Base-by-base conservation (phyloP, 2,329 filamentous ascomycete genomes). In the Didymella glomerata region DNA sequence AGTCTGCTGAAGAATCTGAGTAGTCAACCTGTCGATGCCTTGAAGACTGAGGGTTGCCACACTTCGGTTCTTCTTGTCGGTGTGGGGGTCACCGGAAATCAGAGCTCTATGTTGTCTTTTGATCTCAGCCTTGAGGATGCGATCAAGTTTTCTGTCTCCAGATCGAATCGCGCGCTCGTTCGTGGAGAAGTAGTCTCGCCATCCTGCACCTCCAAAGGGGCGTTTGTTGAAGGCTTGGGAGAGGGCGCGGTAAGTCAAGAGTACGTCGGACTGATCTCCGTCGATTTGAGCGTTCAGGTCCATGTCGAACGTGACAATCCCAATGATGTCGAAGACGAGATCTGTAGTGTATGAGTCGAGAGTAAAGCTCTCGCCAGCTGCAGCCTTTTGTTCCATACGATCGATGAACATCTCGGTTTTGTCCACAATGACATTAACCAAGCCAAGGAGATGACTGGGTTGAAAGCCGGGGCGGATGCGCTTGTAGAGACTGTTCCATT, bases 1-100 rank as follows among this genome's bases (percentile, higher is more conserved):
- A 65, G 76, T 46, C 65, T 74, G 53, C 60, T 65, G 51, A 64
- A 40, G 69, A 56, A 63, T 78, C 67, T 40, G 74, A 49, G 40
- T 58, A 8, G 49, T 70, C 60, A 63, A 66, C 40, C 38, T 60
- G 2, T 54, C 42, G 41, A 65, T 59, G 11, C 54, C 59, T 25
- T 54, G 44, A 13, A 66, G 54, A 25, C 55, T 63, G 28, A 66
- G 57, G 4, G 61, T 46, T 68, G 68, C 47, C 54, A 64, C 40
- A 56, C 55, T 62, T 62, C 60, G 56, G 14, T 14, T 47, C 11
- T 36, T 53, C 27, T 25, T 48, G 11, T 44, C 45, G 3, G 36
- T 36, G 18, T 30, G 20, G 20, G 48, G 8, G 25, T 6, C 8
- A 4, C 2, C 4, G 1, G 44, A 28, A 2, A 57, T n/a, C 11